phyloP scores from a whole-genome alignment of 2,329 filamentous ascomycete genomes.

The Fusarium euwallaceae region DNA sequence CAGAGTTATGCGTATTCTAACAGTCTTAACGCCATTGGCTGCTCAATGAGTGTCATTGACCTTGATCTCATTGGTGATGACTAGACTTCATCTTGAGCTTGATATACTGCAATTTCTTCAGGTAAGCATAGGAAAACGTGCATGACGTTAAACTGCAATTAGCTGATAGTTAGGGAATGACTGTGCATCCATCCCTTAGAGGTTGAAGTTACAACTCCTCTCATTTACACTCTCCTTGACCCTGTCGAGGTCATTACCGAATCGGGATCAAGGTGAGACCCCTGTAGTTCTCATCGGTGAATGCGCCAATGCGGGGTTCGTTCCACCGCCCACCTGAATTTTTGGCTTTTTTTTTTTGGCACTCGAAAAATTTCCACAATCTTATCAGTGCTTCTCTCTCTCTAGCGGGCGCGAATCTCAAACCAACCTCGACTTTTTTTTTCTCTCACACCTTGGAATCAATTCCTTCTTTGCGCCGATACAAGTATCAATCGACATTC shows the following conservation, averaged over 20 bases:
- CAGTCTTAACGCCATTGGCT: neutral
- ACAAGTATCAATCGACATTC: neutral
- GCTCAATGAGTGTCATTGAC: neutral
- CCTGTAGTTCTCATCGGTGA: constrained; percentile 36
- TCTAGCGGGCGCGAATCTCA: constrained; percentile 13
- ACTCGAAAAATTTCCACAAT: constrained; percentile 51
- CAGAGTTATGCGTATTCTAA: neutral
- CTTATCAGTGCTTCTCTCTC: constrained; percentile 45
- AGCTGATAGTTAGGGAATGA: neutral
- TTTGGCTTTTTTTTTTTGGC: constrained; percentile 44
- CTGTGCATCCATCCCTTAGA: neutral
- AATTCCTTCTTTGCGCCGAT: neutral
- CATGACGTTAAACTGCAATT: neutral
- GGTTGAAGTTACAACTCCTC: neutral
- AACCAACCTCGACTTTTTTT: constrained; percentile 5
- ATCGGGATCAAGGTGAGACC: constrained; percentile 34
- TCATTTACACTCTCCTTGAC: neutral
- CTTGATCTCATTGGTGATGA: neutral
- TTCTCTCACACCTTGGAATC: neutral
- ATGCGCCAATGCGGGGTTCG: constrained; percentile 48
- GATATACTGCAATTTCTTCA: neutral
- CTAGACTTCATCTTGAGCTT: neutral
- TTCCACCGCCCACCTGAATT: constrained; percentile 44
- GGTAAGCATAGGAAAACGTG: neutral
- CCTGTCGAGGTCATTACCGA: neutral